Base-by-base conservation (phyloP, 2,329 filamentous ascomycete species). In the Trichophyton mentagrophytes region DNA sequence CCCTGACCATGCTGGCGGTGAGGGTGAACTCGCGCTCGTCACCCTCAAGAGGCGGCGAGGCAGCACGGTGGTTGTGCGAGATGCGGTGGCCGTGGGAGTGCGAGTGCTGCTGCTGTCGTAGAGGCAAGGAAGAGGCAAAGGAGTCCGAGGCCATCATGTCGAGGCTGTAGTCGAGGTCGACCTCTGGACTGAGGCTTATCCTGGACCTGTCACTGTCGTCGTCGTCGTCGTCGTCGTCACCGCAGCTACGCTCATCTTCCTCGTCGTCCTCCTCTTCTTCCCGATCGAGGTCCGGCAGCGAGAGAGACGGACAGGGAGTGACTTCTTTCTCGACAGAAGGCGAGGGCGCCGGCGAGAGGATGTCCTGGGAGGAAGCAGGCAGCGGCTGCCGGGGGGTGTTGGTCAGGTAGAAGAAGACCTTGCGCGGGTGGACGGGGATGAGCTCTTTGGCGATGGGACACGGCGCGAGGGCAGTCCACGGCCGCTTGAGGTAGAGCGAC, bases 341-440 rank as follows among this genome's bases (percentile, higher is more conserved):
- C 70, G 76, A 71, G 65, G 79, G 68, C 77, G 64, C 79, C 68
- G 77, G 65, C 70, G 76, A 71, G 65, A 79, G 68, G 68, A 77
- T 73, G 68, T 82, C 78, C 61, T 79, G 77, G 59, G 83, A 76
- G 49, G 78, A 80, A 65, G 88, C 83, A 1, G 90, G 89, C 20
- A 97, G 84, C 42, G 89, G 84, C 71, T 92, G 89, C 70, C 87
- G 89, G 55, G 88, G 85, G 69, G 82, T 87, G n/a, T 88, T 95
- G 44, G 90, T 95, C 63, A 99, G 83, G 76, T 91, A 97, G 77
- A 95, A 97, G 79, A 96, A 97, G 55, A 95, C 91, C 74, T 93
- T 89, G 71, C 92, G 88, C 20, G 93, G 93, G 72, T 97, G 92
- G 47, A 92, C 87, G 46, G 88, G 86, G 72, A 96, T 90, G 60